Conservation (phyloP, 2,329 filamentous ascomycete genomes). For the Paraphaeosphaeria minitans region DNA sequence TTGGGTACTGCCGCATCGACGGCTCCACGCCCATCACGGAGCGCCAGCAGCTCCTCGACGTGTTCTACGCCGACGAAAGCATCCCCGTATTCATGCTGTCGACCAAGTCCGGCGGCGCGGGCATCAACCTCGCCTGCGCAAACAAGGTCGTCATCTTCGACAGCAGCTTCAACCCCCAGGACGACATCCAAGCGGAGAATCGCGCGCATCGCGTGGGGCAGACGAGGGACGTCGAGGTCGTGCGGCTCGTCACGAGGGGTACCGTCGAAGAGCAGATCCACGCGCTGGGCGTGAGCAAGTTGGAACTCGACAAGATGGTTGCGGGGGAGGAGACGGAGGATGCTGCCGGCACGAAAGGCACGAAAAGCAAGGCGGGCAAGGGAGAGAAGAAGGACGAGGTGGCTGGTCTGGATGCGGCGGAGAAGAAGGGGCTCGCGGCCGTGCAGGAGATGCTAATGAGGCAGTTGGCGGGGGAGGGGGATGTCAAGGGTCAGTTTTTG, state of each 20-base stretch:
- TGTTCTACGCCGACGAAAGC: conserved; percentile 74
- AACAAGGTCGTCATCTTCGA: conserved; percentile 99
- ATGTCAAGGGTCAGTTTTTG: conserved; percentile 51
- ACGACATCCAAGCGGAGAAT: conserved; percentile 98
- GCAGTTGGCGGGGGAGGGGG: conserved; percentile 31
- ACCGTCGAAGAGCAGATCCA: conserved; percentile 96
- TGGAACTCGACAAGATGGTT: conserved; percentile 81
- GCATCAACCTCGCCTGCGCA: conserved; percentile 92
- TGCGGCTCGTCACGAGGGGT: conserved; percentile 76
- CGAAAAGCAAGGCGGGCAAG: conserved; percentile 29
- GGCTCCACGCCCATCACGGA: conserved; percentile 81
- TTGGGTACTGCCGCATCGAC: conserved; percentile 84
- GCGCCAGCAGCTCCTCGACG: conserved; percentile 85
- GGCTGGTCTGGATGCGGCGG: conserved; percentile 40
- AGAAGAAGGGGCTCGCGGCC: conserved; percentile 39
- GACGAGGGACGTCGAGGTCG: conserved; percentile 85
- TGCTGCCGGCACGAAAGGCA: too few species aligned
- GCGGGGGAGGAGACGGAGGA: conserved; percentile 64
- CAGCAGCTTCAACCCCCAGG: conserved; percentile 95
- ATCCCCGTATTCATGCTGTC: conserved; percentile 93
- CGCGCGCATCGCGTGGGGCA: conserved; percentile 94
- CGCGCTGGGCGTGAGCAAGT: conserved; percentile 87
- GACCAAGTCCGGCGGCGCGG: conserved; percentile 93
- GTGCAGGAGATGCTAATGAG: conserved; percentile 50
- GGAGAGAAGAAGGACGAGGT: conserved; percentile 25